Percentiles rank a stretch among this genome's conserved stretches.
Conservation (phyloP, 345 rosid species). For the Hirschfeldia incana region DNA sequence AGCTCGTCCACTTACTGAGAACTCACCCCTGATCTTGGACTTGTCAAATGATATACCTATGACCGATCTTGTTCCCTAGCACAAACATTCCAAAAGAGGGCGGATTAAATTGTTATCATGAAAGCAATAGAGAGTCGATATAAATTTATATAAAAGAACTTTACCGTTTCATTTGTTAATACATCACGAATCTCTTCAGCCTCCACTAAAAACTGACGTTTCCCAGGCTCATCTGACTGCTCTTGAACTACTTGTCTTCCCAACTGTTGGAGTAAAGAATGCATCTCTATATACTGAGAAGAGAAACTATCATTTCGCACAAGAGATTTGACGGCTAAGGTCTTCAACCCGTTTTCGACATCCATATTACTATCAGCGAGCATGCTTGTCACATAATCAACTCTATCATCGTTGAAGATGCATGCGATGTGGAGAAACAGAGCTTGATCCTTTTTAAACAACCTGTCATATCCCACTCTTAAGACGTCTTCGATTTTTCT, state of each 20-base stretch:
- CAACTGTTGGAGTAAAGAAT: not conserved
- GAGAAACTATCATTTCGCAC: too few species aligned
- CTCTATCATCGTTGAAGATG: not conserved
- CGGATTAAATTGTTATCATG: not conserved
- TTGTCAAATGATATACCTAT: constrained; percentile 22
- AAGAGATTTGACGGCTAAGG: not conserved
- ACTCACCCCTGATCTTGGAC: not conserved
- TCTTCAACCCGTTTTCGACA: not conserved
- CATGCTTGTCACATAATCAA: not conserved
- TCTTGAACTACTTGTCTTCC: not conserved
- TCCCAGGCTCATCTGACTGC: not conserved
- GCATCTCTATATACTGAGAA: not conserved
- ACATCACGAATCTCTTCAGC: not conserved
- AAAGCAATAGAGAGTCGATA: too few species aligned
- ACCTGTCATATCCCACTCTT: not conserved
- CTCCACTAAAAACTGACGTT: not conserved
- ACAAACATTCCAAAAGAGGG: not conserved
- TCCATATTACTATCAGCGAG: not conserved
- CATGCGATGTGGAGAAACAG: not conserved
- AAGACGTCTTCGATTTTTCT: not conserved
- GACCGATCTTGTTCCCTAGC: constrained; percentile 30
- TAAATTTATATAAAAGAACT: not conserved
- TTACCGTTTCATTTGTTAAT: constrained; percentile 4
- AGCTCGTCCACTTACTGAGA: not conserved
- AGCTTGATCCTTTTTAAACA: not conserved